phyloP scores from a whole-genome alignment of 306 rosid genomes.

The Ochetophila trinervis region DNA sequence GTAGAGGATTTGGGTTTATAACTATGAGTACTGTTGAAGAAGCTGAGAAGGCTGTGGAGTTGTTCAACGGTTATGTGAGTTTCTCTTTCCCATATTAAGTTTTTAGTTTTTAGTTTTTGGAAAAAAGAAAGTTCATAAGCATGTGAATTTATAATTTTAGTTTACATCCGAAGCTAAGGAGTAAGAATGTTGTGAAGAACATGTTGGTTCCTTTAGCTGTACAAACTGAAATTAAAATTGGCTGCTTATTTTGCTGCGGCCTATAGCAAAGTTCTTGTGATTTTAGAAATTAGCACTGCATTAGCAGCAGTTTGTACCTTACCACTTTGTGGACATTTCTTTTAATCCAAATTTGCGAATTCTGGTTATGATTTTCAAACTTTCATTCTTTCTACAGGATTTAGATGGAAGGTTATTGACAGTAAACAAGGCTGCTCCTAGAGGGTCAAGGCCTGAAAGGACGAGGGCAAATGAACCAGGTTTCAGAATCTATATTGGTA shows the following conservation, averaged over 20 bases:
- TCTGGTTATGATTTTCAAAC: not conserved
- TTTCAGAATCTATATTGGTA: slow-evolving; percentile 35
- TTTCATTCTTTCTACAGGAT: slow-evolving; percentile 21
- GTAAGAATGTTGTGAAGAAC: no score
- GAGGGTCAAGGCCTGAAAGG: slow-evolving; percentile 41
- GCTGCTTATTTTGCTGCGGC: no score
- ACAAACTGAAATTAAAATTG: no score
- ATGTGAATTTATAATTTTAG: not conserved
- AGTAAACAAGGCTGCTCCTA: slow-evolving; percentile 47
- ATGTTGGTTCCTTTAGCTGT: no score
- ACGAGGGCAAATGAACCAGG: slow-evolving; percentile 23
- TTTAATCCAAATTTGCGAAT: not conserved
- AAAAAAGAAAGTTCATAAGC: no score
- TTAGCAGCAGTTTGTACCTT: no score
- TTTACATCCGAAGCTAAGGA: not conserved
- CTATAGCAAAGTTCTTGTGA: no score
- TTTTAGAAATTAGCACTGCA: no score
- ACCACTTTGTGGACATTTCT: not conserved
- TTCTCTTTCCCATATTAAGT: not conserved
- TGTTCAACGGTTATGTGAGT: slow-evolving; percentile 40
- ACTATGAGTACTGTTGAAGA: slow-evolving; percentile 44
- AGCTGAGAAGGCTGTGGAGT: slow-evolving; percentile 42
- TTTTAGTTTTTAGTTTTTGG: not conserved
- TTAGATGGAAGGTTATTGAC: slow-evolving; percentile 36
- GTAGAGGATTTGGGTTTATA: slow-evolving; percentile 45